Base-by-base conservation (phyloP, 2,329 filamentous ascomycete genomes). In the Pestalotiopsis fici region DNA sequence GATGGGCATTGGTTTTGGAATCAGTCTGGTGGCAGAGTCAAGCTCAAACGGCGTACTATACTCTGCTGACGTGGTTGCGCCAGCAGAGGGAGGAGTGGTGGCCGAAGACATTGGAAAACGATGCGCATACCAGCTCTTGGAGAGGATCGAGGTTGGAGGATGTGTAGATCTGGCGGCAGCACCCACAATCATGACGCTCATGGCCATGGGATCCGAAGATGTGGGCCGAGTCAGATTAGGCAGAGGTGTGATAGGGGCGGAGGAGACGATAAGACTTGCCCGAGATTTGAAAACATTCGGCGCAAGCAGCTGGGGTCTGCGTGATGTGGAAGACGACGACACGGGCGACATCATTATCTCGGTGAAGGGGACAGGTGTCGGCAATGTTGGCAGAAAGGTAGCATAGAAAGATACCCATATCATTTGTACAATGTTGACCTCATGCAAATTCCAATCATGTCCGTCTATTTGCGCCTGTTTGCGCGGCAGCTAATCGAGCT, bases 161-260 rank as follows among this genome's bases (percentile, higher is more conserved):
- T 97, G 94, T 77, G 92, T 93, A 3, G 91, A 90, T 65, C 85
- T 85, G 15, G 86, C 91, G 3, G 92, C 93, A 2, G 90, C 91
- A 4, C 85, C 88, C 3, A 95, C 91, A 0, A 86, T 97, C 71
- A 80, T 99, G 65, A 93, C 91, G 21, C 84, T 99, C 70, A 99
- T 99, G 96, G 94, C 95, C 39, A 98, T 99, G 96, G 96, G 96
- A 0, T 93, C 92, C 1, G 96, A 98, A 78, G 96, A 99, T 79
- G 94, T 99, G 15, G 96, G 96, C 4, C 88, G 96, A 68, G 79
- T 99, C 71, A 88, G 93, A 70, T 78, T 99, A 67, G 94, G 95
- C 37, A 90, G 89, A 73, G 92, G 95, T 59, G 89, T 98, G 0
- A 81, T 98, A 59, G 95, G 90, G 0, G 92, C 90, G 2, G 93